Base-by-base conservation (phyloP, 1,284 basidiomycete genomes). In the Malassezia psittaci region DNA sequence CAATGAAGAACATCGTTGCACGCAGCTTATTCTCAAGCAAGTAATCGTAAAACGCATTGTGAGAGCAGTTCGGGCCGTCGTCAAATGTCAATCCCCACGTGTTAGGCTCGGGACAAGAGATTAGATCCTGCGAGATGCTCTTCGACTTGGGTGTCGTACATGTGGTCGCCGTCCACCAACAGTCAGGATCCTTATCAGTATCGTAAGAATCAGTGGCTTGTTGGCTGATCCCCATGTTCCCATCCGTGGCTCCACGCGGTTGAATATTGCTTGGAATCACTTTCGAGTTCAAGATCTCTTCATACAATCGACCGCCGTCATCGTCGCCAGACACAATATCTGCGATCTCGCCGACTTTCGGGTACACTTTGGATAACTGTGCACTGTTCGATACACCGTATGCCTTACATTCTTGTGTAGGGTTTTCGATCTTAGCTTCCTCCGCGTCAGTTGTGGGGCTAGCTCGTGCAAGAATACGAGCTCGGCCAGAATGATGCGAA, bases 51-150 rank as follows among this genome's bases (percentile, higher is more conserved):
- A 80, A 77, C 0, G 77, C 79, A 50, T 80, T 79, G 70, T 79
- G 77, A 48, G 75, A 75, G 72, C 74, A 75, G 61, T 74, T 74
- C 41, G 73, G 76, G 9, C 74, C 79, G 59, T 80, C 79, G 61
- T 81, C 79, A 54, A 78, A 79, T 4, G 77, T 77, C 33, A 78
- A 69, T 32, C 80, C 79, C 76, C 77, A 81, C 1, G 79, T 79
- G 38, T 70, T 57, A 3, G 79, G 78, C 62, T 79, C 78, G 11
- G 77, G 77, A 52, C 76, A 76, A 13, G 48, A 24, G 7, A 73
- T 72, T 7, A 79, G 61, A 56, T 80, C 79, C 21, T 66, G 59
- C 4, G 62, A 47, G 11, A 79, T 45, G 51, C 56, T 57, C 19
- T 56, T 37, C 34, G 61, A 51, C 48, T 69, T 71, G 24, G 77